phyloP scores from a whole-genome alignment of 2,329 filamentous ascomycete species.

The Cladophialophora psammophila region DNA sequence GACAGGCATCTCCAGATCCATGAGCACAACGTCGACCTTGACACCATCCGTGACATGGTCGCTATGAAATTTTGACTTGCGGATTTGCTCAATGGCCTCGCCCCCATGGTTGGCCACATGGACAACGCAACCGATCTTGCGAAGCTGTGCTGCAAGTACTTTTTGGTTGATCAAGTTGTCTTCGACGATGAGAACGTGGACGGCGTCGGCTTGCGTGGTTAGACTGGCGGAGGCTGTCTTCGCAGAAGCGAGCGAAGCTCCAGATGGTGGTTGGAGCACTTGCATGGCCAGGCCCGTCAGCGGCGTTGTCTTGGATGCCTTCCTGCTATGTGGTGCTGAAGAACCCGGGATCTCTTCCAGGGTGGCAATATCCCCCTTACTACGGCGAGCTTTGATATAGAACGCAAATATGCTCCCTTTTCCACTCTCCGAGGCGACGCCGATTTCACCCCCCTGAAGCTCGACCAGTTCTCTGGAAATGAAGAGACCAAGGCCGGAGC shows the following conservation, averaged over 20 bases:
- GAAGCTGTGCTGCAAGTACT: constrained; percentile 49
- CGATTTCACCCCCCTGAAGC: constrained; percentile 80
- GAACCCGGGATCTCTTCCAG: constrained; percentile 21
- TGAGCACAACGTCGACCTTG: constrained; percentile 70
- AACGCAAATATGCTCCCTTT: constrained; percentile 66
- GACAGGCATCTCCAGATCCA: constrained; percentile 85
- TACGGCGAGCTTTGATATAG: constrained; percentile 58
- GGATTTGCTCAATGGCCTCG: constrained; percentile 58
- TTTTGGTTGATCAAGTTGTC: constrained; percentile 55
- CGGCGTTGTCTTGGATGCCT: constrained; percentile 22
- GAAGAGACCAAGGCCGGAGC: constrained; percentile 78
- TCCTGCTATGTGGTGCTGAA: constrained; percentile 17
- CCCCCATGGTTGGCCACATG: constrained; percentile 49
- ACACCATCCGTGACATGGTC: constrained; percentile 33
- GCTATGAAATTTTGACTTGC: constrained; percentile 76
- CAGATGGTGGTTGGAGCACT: background rate
- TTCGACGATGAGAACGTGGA: constrained; percentile 51
- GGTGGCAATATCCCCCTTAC: constrained; percentile 13
- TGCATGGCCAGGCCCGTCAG: constrained; percentile 21
- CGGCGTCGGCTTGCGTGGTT: constrained; percentile 3
- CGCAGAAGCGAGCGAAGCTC: background rate
- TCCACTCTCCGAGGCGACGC: constrained; percentile 66
- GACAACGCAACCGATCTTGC: constrained; percentile 47
- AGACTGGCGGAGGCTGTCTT: background rate
- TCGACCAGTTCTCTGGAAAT: constrained; percentile 82